Conservation (phyloP, 2,329 filamentous ascomycete genomes). For the Phialocephala subalpina region DNA sequence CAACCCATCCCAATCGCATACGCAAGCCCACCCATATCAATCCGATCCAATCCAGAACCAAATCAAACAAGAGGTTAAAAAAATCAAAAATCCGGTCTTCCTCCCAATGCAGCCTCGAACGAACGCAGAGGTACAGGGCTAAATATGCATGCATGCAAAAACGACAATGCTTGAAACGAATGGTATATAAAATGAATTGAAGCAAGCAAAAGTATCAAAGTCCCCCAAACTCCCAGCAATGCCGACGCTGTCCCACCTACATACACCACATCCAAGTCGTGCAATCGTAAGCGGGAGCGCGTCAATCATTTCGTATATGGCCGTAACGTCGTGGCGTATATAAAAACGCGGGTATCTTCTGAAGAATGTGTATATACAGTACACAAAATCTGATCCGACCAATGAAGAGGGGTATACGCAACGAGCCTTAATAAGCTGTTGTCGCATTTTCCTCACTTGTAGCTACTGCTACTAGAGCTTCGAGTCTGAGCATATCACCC, state of each 20-base stretch:
- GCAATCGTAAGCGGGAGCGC: not conserved
- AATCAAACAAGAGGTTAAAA: not conserved
- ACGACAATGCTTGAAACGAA: constrained; percentile 16
- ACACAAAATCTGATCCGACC: constrained; percentile 27
- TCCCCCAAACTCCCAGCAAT: constrained; percentile 15
- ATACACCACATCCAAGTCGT: not conserved
- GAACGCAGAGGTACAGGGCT: constrained; percentile 17
- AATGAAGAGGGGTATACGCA: not conserved
- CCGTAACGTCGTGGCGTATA: constrained; percentile 36
- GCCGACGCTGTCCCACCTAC: constrained; percentile 11
- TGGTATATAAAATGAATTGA: not conserved
- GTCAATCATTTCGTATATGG: constrained; percentile 23
- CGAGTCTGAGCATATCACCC: constrained; percentile 61
- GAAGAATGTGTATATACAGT: constrained; percentile 38
- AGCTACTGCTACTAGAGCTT: constrained; percentile 71
- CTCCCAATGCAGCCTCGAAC: constrained; percentile 6
- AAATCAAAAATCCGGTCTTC: not conserved
- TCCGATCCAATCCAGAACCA: not conserved
- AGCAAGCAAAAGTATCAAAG: constrained; percentile 16
- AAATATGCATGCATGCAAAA: constrained; percentile 11
- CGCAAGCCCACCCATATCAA: constrained; percentile 4
- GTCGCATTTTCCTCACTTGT: constrained; percentile 59
- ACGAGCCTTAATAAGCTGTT: constrained; percentile 37
- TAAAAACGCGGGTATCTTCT: constrained; percentile 40
- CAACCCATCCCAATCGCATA: not conserved